Evolutionary conservation across 345 rosid species (phyloP).

Genomic region (Pistacia atlantica): DNA sequence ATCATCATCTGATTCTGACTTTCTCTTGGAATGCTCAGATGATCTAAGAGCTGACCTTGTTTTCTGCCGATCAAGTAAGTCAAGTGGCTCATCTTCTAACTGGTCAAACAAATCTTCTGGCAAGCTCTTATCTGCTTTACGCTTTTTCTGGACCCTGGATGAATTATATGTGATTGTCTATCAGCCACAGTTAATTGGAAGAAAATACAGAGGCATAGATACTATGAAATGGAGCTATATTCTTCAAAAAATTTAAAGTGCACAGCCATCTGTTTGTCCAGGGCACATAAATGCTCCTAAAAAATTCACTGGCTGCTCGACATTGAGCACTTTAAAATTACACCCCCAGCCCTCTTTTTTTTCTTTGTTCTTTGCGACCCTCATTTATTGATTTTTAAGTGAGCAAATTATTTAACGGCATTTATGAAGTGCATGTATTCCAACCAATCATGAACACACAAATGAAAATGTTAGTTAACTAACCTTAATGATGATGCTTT

Average conservation of each 20-base stretch:
- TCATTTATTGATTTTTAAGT: neutral
- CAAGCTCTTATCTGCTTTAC: constrained; percentile 59
- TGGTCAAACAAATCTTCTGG: constrained; percentile 70
- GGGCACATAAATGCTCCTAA: neutral
- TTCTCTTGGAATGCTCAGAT: constrained; percentile 52
- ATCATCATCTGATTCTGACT: constrained; percentile 79
- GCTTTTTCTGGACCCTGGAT: constrained; percentile 57
- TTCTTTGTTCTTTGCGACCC: neutral
- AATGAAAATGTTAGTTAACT: constrained; percentile 18
- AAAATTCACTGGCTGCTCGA: neutral
- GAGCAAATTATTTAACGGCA: neutral
- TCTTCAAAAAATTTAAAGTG: neutral
- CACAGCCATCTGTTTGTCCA: neutral
- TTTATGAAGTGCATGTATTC: neutral
- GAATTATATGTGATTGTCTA: neutral
- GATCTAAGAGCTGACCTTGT: constrained; percentile 79
- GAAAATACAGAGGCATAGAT: neutral
- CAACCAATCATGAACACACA: neutral
- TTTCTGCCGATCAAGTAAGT: constrained; percentile 75
- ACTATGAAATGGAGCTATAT: neutral
- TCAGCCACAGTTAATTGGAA: constrained; percentile 12
- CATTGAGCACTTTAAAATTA: neutral
- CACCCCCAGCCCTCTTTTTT: too few relatives aligned
- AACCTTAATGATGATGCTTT: constrained; percentile 57
- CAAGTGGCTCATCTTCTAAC: constrained; percentile 89